Evolutionary conservation across 2,329 filamentous ascomycete genomes (phyloP), one percentile per base, ranked within the genome.

Genomic region (Pseudocercospora cruenta): DNA sequence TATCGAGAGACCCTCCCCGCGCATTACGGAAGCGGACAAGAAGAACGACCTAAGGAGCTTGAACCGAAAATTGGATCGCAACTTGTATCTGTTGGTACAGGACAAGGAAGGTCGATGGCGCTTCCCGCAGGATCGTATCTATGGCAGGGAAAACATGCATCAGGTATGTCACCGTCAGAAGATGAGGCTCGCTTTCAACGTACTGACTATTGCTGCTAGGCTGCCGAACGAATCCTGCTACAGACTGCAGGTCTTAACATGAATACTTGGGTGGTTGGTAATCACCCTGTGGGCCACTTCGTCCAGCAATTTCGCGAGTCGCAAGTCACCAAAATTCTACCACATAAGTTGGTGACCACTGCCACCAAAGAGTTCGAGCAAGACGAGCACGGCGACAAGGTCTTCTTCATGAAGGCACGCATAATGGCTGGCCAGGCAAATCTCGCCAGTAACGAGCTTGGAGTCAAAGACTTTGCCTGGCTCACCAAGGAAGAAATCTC

Each of bases 181-280:
- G 22, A 12, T 28, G 10, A 9, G 7, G 16, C 2, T 12, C 21
- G 51, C 16, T 16, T 28, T 24, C 12, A 16, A 16, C 19, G 19
- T 45, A 31, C 21, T 22, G 14, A 51, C 58, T 51, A 16, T 22
- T 19, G 16, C 22, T 43, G 3, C 12, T 31, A 99, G 95, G 90
- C 92, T 53, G 93, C 94, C 43, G 87, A 93, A 76, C 87, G 93
- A 67, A 88, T 93, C 62, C 84, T 98, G 24, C 84, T 90, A 60
- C 85, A 92, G 74, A 84, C 92, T 3, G 93, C 90, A 9, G 95
- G 95, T 65, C 82, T 91, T 67, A 96, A 99, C 85, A 98, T 99
- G 94, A 98, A 98, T 83, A 97, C 93, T 63, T 99, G 95, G 94
- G 88, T 98, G 72, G 91, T 99, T 60, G 94, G 93, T 67, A 93